Evolutionary conservation across 2,329 filamentous ascomycete genomes (phyloP), one percentile per base, ranked within the genome.

Genomic region (Aspergillus sp.): DNA sequence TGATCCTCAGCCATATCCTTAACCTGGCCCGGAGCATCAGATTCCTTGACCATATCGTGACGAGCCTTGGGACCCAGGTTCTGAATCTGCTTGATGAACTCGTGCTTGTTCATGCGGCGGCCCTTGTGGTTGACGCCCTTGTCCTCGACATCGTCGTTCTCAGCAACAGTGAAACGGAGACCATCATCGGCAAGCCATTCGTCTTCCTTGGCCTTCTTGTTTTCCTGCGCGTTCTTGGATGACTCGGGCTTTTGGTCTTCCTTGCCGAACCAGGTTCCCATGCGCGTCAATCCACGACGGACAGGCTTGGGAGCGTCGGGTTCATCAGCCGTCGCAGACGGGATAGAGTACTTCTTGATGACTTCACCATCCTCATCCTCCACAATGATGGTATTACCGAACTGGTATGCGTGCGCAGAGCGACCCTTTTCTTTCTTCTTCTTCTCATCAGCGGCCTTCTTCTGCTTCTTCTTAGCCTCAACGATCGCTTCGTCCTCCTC

Each of bases 311-410:
- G 45, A 39, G 56, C 54, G 37, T 58, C 54, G 33, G 58, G 47
- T 19, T 62, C 53, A 15, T 51, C 35, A 44, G 62, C 59, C 6
- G 56, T 49, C 25, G 61, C 53, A 45, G 68, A 67, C 6, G 79
- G 80, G 47, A 85, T 83, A 43, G 81, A 80, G 61, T 83, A 84
- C 59, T 83, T 84, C 70, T 83, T 84, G 66, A 85, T 74, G 22
- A 85, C 82, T 62, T 85, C 82, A 22, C 82, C 82, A 55, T 84
- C 80, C 59, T 83, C 81, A 55, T 85, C 82, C 61, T 85, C 82
- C 13, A 85, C 80, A 61, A 85, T 85, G 55, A 85, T 82, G n/a
- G 82, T 85, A 57, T 84, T 84, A 45, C 82, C 82, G 55, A 83
- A 84, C 52, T 84, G 82, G 58, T 84, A 85, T 1, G 82, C 82